These are phyloP conservation scores for Aspergillus sp. DNA, from an alignment of 2,329 filamentous ascomycete genomes.

Conservation along the genomic window DNA sequence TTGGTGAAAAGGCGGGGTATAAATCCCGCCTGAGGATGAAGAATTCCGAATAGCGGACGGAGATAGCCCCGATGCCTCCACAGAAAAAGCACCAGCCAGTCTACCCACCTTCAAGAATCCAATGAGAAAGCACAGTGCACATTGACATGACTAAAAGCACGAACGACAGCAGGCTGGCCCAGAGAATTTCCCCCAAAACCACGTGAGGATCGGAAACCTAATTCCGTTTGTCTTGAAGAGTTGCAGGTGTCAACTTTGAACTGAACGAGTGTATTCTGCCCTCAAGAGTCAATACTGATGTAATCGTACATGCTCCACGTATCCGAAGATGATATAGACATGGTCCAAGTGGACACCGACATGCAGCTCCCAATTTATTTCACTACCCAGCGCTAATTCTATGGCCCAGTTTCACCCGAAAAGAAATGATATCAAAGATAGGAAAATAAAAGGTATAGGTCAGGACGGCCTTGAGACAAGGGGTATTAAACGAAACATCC, in stretches of 20 bases:
- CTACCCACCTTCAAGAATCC: not conserved
- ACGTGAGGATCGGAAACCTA: conserved; percentile 21
- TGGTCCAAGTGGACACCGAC: not conserved
- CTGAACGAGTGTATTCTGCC: not conserved
- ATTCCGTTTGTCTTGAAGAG: conserved; percentile 1
- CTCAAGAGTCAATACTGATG: not conserved
- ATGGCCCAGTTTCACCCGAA: conserved; percentile 1
- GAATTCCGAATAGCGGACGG: conserved; percentile 12
- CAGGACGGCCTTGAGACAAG: not conserved
- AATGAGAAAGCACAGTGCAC: not conserved
- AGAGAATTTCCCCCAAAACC: not conserved
- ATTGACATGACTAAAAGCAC: not conserved
- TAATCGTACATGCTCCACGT: not conserved
- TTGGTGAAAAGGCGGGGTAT: not conserved
- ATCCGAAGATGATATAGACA: not conserved
- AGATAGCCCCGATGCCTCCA: conserved; percentile 7
- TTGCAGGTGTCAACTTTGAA: not conserved
- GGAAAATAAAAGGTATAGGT: not conserved
- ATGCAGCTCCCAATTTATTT: not conserved
- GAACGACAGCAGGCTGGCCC: not conserved
- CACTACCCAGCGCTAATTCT: conserved; percentile 6
- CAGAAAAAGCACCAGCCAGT: not conserved
- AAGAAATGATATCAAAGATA: conserved; percentile 4
- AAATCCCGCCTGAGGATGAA: conserved; percentile 2
- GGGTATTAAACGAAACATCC: not conserved